Evolutionary conservation across 352 stramenopile species (phyloP), one percentile per base, ranked within the genome.

Genomic region (Pythium aristosporum): DNA sequence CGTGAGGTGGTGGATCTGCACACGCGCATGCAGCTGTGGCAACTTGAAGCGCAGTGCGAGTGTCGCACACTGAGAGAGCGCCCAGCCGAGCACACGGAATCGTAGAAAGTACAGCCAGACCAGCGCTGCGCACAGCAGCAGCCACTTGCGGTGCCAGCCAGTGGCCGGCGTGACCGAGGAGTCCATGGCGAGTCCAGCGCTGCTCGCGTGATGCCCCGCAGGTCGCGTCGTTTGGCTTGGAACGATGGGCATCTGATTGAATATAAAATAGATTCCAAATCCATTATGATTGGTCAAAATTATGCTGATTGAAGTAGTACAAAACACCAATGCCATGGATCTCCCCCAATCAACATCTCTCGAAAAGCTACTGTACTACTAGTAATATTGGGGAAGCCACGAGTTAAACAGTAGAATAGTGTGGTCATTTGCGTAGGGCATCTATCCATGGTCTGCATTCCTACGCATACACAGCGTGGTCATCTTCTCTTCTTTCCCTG

Each of bases 141-240:
- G 46, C 79, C 79, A 90, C 62, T 89, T 89, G 61, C 72, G 79
- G 23, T 88, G 77, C 82, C 82, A 89, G 3, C 69, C 72, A 16
- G 43, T 34, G 32, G 43, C 10, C 5, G 39, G 11, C 12, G 39
- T 20, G 6, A 21, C 42, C 16, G 48, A 43, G 16, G 36, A 11
- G 32, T 23, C 36, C 32, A 39, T 30, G 30, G 34, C 18, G 10
- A 36, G 9, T 16, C 5, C 18, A 36, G 34, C 20, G 21, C 10
- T 32, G 55, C 44, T 63, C 23, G 42, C 43, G 56, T 63, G 56
- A 63, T 28, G 57, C 36, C 34, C 55, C 7, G 28, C 25, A 30
- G 25, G 25, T 30, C 25, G 25, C 25, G 25, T 49, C 18, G 18
- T 25, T 25, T 25, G 7, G 32, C 41, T 23, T 15, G 15, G 46